Evolutionary conservation across 306 rosid genomes (phyloP).

Genomic region (Vigna mungo): DNA sequence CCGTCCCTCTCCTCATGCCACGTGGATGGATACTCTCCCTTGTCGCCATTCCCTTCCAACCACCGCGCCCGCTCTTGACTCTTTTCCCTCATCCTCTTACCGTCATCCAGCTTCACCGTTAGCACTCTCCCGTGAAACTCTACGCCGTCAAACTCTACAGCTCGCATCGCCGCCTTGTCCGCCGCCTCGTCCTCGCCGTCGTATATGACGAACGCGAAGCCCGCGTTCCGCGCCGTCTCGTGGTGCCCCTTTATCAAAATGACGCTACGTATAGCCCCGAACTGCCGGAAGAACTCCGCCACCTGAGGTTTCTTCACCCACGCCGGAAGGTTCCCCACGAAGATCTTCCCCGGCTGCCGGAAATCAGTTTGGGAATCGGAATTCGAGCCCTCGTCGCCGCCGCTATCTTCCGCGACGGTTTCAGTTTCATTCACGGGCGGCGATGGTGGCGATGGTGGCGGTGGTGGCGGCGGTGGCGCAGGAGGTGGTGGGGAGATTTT

Average conservation of each 20-base stretch:
- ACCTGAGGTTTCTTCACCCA: slow-evolving; percentile 83
- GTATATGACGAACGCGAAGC: slow-evolving; percentile 80
- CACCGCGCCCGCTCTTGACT: slow-evolving; percentile 63
- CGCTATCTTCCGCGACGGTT: background rate
- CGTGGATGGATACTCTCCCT: slow-evolving; percentile 60
- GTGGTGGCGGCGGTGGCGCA: background rate
- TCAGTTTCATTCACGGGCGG: slow-evolving; percentile 11
- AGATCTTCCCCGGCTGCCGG: slow-evolving; percentile 87
- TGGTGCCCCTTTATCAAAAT: slow-evolving; percentile 77
- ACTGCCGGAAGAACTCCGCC: slow-evolving; percentile 79
- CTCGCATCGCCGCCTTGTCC: slow-evolving; percentile 71
- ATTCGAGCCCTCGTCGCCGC: slow-evolving; percentile 22
- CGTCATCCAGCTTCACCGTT: slow-evolving; percentile 87
- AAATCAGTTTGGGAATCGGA: slow-evolving; percentile 39
- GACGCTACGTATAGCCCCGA: slow-evolving; percentile 76
- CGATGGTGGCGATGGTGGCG: background rate
- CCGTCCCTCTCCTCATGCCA: slow-evolving; percentile 91
- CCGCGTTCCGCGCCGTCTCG: slow-evolving; percentile 66
- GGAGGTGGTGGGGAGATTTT: slow-evolving; percentile 69
- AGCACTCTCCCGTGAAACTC: slow-evolving; percentile 87
- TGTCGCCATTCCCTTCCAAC: slow-evolving; percentile 60
- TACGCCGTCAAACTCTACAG: slow-evolving; percentile 91
- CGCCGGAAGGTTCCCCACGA: slow-evolving; percentile 83
- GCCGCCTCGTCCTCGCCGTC: slow-evolving; percentile 62
- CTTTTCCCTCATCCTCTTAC: slow-evolving; percentile 74